Conservation (phyloP, 2,329 filamentous ascomycete genomes). For the Myriosclerotinia scirpicola region DNA sequence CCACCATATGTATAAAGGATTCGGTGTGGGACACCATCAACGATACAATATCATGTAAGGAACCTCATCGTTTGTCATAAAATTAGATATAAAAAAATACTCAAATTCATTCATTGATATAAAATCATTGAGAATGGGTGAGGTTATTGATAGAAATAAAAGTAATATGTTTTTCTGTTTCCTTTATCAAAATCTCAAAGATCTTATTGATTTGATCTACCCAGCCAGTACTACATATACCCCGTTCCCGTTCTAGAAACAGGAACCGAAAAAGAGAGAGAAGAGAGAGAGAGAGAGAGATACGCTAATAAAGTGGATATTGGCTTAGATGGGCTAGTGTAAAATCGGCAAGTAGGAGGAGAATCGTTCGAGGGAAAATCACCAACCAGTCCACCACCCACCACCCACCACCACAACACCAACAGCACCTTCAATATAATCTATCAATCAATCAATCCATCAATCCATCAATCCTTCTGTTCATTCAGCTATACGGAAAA, state of each 20-base stretch:
- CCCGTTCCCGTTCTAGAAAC: too few relatives aligned
- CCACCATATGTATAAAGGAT: not conserved
- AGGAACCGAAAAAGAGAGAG: too few relatives aligned
- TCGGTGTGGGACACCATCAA: not conserved
- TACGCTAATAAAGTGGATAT: slow-evolving; percentile 12
- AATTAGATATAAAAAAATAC: too few relatives aligned
- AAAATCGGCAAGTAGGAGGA: slow-evolving; percentile 14
- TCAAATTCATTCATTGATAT: too few relatives aligned
- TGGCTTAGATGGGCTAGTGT: slow-evolving; percentile 8
- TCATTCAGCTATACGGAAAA: not conserved
- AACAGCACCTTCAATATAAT: slow-evolving; percentile 9
- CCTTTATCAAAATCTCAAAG: too few relatives aligned
- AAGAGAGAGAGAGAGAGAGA: not conserved
- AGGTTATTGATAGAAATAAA: not conserved
- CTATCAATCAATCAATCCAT: too few relatives aligned
- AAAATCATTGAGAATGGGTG: not conserved
- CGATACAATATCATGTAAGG: too few relatives aligned
- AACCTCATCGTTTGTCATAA: too few relatives aligned
- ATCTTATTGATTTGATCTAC: too few relatives aligned
- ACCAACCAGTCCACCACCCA: too few relatives aligned
- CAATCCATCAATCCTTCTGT: not conserved
- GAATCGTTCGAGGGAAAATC: slow-evolving; percentile 24
- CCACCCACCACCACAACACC: too few relatives aligned
- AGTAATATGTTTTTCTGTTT: slow-evolving; percentile 1
- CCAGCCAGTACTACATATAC: too few relatives aligned